Evolutionary conservation across 768 basidiomycete species (phyloP), one percentile per base, ranked within the genome.

Genomic region (Lactarius quietus): DNA sequence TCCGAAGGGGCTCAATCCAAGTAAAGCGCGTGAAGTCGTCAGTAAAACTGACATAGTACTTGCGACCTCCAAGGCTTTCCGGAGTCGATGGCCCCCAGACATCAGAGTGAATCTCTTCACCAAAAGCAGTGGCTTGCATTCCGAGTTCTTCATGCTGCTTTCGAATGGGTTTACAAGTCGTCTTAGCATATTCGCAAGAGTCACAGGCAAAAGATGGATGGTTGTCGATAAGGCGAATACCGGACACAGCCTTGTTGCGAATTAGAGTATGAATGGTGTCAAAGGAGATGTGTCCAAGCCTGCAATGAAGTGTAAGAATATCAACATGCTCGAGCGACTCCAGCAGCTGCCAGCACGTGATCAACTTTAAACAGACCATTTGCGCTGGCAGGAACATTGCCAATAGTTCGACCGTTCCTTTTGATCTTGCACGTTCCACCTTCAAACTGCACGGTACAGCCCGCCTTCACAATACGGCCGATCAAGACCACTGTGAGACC

Each of bases 231-330:
- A 63, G 38, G 14, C 10, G 7, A 0, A 63, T 1, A 2, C 62
- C 55, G 0, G 54, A 8, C 2, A 57, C 31, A 2, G 23, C 14
- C 1, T 39, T 28, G 9, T 15, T 31, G 55, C n/a, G n/a, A 8
- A 63, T 65, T 61, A 79, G 71, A 5, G 64, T n/a, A 0, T 63
- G 62, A 6, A 73, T 75, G 2, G 67, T 60, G 0, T 63, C 61
- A 3, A 68, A 72, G 8, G 75, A 71, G 18, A 80, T 73, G 59
- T 81, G 80, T 0, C 76, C 78, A 39, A 80, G 67, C 2, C 69
- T 60, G 4, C 41, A 7, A n/a, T 43, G 41, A 15, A 41, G 41
- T 20, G 41, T 43, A 20, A 43, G 41, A 43, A 43, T 43, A 43
- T 43, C 15, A 8, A 36, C 36, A 12, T 36, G 12, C 12, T 36